These are phyloP conservation scores for Haplosporangium sp. DNA, from an alignment of 371 early-diverging fungal genomes.

Conservation along the genomic window DNA sequence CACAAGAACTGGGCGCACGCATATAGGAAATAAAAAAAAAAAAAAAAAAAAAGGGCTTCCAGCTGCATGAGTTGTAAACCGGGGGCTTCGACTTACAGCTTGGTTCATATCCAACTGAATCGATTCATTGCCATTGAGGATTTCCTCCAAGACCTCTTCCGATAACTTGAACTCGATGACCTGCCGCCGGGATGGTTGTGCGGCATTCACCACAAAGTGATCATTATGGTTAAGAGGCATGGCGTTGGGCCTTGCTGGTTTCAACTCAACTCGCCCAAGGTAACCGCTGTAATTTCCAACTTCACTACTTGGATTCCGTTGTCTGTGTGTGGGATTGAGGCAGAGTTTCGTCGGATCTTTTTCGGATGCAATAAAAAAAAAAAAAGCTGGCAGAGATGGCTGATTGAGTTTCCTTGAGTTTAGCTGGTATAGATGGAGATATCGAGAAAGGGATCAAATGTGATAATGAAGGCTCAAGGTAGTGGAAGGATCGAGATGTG, in stretches of 20 bases:
- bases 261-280: too few relatives aligned
- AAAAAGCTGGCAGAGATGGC: background rate
- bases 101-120: conserved; percentile 50
- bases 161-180: conserved; percentile 52
- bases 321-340: too few relatives aligned
- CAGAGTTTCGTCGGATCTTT: too few relatives aligned
- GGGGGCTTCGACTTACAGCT: conserved; percentile 28
- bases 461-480: too few relatives aligned
- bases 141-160: conserved; percentile 49
- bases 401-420: background rate
- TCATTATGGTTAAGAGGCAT: conserved; percentile 52
- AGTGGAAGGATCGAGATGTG: too few relatives aligned
- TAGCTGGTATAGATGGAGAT: background rate
- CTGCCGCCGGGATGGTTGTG: conserved; percentile 42
- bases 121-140: conserved; percentile 47
- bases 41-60: background rate
- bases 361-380: background rate
- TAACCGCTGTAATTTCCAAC: too few relatives aligned
- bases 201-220: conserved; percentile 47
- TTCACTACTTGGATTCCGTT: background rate
- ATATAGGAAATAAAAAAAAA: background rate
- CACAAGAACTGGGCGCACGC: too few relatives aligned
- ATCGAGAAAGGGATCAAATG: background rate
- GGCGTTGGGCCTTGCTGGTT: conserved; percentile 4
- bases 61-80: too few relatives aligned